Percentiles rank a stretch among this genome's conserved stretches.
These are phyloP conservation scores for Botrytis deweyae DNA, from an alignment of 2,329 filamentous ascomycete genomes.

Conservation along the genomic window DNA sequence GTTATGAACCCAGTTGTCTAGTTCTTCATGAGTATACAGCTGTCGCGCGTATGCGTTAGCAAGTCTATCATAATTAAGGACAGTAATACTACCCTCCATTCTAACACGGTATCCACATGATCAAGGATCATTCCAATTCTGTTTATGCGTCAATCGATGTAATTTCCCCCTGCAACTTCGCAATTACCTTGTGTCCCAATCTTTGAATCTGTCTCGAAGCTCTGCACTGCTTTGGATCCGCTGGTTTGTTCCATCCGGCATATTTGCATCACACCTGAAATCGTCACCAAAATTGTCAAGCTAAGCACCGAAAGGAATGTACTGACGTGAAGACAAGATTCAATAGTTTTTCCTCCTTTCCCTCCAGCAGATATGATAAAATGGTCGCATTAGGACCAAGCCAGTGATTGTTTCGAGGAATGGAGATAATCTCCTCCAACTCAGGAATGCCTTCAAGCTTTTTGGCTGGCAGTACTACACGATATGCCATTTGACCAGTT, in stretches of 20 bases:
- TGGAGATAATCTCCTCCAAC: slow-evolving; percentile 42
- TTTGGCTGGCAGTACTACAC: slow-evolving; percentile 46
- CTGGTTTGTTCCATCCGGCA: not conserved
- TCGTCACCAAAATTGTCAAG: not conserved
- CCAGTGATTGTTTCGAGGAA: slow-evolving; percentile 47
- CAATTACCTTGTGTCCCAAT: not conserved
- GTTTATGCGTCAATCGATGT: not conserved
- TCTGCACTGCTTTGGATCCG: not conserved
- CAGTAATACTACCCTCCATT: not conserved
- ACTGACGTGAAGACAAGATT: slow-evolving; percentile 9
- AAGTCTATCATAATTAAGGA: not conserved
- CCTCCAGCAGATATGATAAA: slow-evolving; percentile 28
- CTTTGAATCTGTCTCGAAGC: not conserved
- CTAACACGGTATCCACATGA: not conserved
- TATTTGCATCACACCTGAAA: not conserved
- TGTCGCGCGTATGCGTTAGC: not conserved
- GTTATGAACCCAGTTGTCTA: slow-evolving; percentile 17
- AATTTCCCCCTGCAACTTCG: not conserved
- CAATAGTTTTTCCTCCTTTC: not conserved
- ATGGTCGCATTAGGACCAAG: slow-evolving; percentile 35
- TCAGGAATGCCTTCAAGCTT: slow-evolving; percentile 44
- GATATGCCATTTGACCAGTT: slow-evolving; percentile 47
- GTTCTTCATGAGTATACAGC: not conserved
- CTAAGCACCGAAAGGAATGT: not conserved
- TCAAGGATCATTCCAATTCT: slow-evolving; percentile 5